Evolutionary conservation across 306 rosid genomes (phyloP).

Genomic region (Lathyrus aphaca): DNA sequence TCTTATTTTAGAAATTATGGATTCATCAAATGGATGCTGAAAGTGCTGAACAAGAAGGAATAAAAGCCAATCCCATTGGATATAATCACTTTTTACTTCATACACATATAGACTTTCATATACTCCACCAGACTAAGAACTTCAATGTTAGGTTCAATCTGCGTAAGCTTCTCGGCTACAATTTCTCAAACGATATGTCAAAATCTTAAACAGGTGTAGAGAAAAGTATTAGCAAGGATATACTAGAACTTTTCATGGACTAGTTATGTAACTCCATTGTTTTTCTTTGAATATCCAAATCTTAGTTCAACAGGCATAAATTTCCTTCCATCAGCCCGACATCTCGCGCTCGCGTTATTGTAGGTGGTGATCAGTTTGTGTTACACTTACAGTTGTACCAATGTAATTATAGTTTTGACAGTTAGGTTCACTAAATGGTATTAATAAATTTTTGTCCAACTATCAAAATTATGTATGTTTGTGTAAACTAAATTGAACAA

Average conservation of each 20-base stretch:
- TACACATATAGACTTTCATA: constrained; percentile 52
- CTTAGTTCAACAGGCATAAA: constrained; percentile 52
- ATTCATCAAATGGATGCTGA: constrained; percentile 42
- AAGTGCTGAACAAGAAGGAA: constrained; percentile 78
- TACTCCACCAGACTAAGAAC: constrained; percentile 59
- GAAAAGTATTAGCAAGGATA: neutral
- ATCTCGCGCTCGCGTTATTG: constrained; percentile 24
- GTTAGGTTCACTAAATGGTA: neutral
- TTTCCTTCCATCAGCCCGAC: constrained; percentile 55
- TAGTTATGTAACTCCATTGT: neutral
- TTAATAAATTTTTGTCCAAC: neutral
- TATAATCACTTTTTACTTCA: constrained; percentile 53
- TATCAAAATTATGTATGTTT: neutral
- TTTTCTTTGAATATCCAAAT: constrained; percentile 11
- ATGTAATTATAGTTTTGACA: neutral
- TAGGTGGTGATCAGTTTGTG: constrained; percentile 56
- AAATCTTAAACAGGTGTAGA: neutral
- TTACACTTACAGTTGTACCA: neutral
- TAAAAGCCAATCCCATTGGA: constrained; percentile 52
- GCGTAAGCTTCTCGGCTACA: constrained; percentile 47
- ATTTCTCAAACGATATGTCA: neutral
- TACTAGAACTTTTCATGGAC: constrained; percentile 15
- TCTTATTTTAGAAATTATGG: constrained; percentile 34
- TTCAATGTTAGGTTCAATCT: constrained; percentile 61
- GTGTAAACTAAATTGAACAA: neutral